Base-by-base conservation (phyloP, 768 basidiomycete genomes). In the Sistotremastrum suecicum region DNA sequence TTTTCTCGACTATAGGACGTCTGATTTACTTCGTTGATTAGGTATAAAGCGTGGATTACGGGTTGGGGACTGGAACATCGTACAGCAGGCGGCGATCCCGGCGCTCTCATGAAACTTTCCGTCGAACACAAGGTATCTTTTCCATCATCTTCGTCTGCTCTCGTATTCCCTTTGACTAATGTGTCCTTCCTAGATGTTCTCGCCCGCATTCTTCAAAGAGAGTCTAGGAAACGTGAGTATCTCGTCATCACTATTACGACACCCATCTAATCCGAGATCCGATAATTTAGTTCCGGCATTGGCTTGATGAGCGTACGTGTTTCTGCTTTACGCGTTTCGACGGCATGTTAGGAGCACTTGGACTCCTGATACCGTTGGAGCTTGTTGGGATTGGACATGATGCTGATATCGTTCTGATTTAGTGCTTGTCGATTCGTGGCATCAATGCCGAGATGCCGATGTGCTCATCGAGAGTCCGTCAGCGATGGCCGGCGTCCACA, bases 401-500 rank as follows among this genome's bases (percentile, higher is more conserved):
- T 20, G 20, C 20, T 20, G 20, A 20, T 32, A 39, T 45, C 39
- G 11, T 39, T 35, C 10, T 39, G n/a, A 41, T 38, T 38, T 51
- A 80, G 77, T 80, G 20, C 65, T 81, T 7, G 42, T 67, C 31
- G 78, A 81, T 51, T 63, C 78, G 7, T 83, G 77, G 78, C 62
- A 66, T 32, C 73, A 71, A 7, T 81, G 79, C 50, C 62, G 71
- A 48, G 80, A 75, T 47, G 78, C 79, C 7, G 78, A 81, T 51
- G 71, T 82, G 2, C 59, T 83, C 7, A 65, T 81, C 39, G 80
- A 83, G 55, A 74, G 71, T 39, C 78, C 80, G 0, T 78, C 76
- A 3, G 74, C 78, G 1, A 78, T 81, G 76, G 73, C 76, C 3
- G 80, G 80, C 37, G 72, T 81, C 3, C 80, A 83, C 56, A 80